phyloP scores from a whole-genome alignment of 2,329 filamentous ascomycete species.

The Colletotrichum melonis region DNA sequence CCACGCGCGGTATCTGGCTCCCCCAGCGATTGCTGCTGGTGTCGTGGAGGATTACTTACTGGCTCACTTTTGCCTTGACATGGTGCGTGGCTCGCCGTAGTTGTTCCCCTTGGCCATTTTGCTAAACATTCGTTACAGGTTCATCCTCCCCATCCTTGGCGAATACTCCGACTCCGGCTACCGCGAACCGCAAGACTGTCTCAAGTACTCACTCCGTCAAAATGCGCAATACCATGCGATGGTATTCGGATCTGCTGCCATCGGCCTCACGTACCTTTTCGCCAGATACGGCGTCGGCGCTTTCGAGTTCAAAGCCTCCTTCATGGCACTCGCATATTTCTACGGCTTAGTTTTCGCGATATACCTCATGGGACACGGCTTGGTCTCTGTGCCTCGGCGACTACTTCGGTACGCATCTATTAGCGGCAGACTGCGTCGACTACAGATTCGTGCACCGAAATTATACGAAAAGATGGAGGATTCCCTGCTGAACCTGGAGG shows the following conservation, averaged over 20 bases:
- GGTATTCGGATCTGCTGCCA: conserved; percentile 74
- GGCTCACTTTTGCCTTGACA: conserved; percentile 94
- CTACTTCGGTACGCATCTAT: conserved; percentile 85
- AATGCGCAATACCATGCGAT: conserved; percentile 93
- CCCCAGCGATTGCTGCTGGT: conserved; percentile 82
- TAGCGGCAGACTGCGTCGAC: conserved; percentile 76
- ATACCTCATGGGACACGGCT: conserved; percentile 96
- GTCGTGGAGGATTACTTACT: conserved; percentile 95
- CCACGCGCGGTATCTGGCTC: conserved; percentile 86
- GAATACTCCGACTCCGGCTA: conserved; percentile 97
- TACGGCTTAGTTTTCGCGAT: conserved; percentile 94
- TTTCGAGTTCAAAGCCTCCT: conserved; percentile 79
- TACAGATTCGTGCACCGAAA: conserved; percentile 83
- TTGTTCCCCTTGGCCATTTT: conserved; percentile 6
- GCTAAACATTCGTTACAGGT: conserved; percentile 60
- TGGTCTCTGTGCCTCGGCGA: conserved; percentile 88
- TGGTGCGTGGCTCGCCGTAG: conserved; percentile 68
- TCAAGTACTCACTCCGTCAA: conserved; percentile 85
- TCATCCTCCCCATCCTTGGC: conserved; percentile 90
- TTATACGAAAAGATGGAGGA: conserved; percentile 91
- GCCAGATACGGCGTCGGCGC: conserved; percentile 80
- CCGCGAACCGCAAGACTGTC: conserved; percentile 82
- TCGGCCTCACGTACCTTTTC: conserved; percentile 86
- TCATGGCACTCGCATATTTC: conserved; percentile 95
- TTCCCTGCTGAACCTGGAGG: conserved; percentile 81